Conservation (phyloP, 768 basidiomycete genomes). For the Solioccasus polychromus region DNA sequence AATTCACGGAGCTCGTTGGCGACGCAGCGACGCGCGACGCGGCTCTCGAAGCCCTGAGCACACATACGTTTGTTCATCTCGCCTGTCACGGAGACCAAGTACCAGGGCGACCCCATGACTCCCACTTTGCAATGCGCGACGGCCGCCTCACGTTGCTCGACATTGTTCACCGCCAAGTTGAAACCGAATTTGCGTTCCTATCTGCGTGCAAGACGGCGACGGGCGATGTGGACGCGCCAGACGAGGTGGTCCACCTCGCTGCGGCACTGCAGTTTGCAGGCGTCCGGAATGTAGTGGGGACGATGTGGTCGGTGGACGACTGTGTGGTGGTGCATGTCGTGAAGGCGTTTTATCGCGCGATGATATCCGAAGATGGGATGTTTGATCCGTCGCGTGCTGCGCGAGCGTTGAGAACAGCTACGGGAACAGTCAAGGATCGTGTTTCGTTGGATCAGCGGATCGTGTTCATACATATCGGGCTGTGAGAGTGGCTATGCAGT, state of each 20-base stretch:
- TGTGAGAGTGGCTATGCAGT: neutral
- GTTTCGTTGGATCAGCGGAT: constrained; percentile 23
- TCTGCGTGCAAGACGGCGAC: constrained; percentile 31
- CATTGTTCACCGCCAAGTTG: constrained; percentile 14
- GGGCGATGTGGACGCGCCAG: constrained; percentile 21
- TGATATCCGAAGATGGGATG: constrained; percentile 12
- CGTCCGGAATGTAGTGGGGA: constrained; percentile 27
- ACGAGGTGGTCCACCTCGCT: constrained; percentile 31
- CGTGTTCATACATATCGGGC: constrained; percentile 23
- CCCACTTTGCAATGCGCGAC: constrained; percentile 19
- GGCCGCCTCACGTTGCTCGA: constrained; percentile 20
- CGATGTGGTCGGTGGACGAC: constrained; percentile 23
- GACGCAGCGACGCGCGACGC: constrained; percentile 12
- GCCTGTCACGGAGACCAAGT: constrained; percentile 26
- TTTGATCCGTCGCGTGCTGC: constrained; percentile 18
- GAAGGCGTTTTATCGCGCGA: constrained; percentile 18
- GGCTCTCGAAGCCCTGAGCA: constrained; percentile 8
- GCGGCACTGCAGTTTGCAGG: constrained; percentile 31
- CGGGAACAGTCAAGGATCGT: constrained; percentile 1
- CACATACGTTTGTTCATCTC: constrained; percentile 24
- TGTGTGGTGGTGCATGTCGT: neutral
- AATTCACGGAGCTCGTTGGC: constrained; percentile 9
- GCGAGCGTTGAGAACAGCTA: constrained; percentile 13
- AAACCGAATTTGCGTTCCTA: constrained; percentile 29
- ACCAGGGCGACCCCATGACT: constrained; percentile 13